Conservation (phyloP, 2,329 filamentous ascomycete species). For the Beauveria sp. region DNA sequence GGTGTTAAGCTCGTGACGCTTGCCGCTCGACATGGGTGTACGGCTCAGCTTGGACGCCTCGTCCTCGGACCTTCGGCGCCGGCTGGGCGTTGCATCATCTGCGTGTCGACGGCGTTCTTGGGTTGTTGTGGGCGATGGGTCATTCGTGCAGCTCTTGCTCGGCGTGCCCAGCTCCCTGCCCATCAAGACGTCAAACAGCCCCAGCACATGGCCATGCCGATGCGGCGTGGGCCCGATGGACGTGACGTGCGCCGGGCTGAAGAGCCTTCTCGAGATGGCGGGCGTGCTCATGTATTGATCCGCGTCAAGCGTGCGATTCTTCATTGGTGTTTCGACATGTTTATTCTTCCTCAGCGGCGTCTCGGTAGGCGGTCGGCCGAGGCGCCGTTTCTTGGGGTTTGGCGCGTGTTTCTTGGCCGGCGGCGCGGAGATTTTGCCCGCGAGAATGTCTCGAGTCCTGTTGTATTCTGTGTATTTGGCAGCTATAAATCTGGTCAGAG, state of each 20-base stretch:
- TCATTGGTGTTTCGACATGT: constrained; percentile 40
- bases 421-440: constrained; percentile 41
- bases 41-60: constrained; percentile 29
- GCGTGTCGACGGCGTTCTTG: constrained; percentile 13
- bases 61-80: constrained; percentile 25
- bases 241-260: constrained; percentile 51
- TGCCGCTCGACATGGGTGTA: constrained; percentile 50
- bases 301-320: constrained; percentile 29
- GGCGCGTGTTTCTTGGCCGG: constrained; percentile 30
- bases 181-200: constrained; percentile 65
- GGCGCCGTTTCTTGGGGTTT: constrained; percentile 32
- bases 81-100: constrained; percentile 41
- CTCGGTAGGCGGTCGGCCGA: constrained; percentile 27
- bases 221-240: constrained; percentile 73
- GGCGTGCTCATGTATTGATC: constrained; percentile 46
- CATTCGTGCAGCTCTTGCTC: constrained; percentile 28
- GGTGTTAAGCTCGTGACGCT: constrained; percentile 52
- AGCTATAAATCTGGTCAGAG: constrained; percentile 33
- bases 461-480: constrained; percentile 73
- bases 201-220: constrained; percentile 67
- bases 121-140: constrained; percentile 17
- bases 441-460: constrained; percentile 51
- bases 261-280: constrained; percentile 49
- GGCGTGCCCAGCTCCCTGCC: constrained; percentile 43
- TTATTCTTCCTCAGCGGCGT: constrained; percentile 47